phyloP scores from a whole-genome alignment of 1,139 yeast genomes.

The Petasospora fabianii region DNA sequence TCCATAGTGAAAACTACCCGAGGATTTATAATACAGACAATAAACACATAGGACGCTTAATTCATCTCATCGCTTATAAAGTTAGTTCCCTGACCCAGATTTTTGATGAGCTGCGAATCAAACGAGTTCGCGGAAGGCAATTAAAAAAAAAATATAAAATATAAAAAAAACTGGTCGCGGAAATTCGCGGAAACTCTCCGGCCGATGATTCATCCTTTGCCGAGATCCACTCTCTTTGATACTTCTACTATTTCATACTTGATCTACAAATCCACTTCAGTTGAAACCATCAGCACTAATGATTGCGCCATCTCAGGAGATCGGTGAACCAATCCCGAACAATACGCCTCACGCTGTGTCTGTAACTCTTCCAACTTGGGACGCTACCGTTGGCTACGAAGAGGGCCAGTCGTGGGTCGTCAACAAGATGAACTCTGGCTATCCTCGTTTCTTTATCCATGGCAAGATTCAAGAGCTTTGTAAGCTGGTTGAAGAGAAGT shows the following conservation, averaged over 20 bases:
- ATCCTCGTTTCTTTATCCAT: constrained; percentile 86
- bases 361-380: constrained; percentile 93
- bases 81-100: no score
- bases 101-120: no score
- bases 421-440: constrained; percentile 78
- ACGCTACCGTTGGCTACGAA: constrained; percentile 86
- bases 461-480: constrained; percentile 62
- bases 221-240: no score
- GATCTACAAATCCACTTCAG: neutral
- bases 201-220: no score
- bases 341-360: constrained; percentile 91
- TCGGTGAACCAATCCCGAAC: constrained; percentile 85
- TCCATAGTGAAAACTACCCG: constrained; percentile 20
- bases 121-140: no score
- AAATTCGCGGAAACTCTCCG: no score
- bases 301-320: constrained; percentile 30
- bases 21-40: no score
- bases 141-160: no score
- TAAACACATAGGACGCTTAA: no score
- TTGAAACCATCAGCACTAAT: neutral
- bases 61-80: no score
- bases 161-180: no score
- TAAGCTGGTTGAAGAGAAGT: constrained; percentile 44
- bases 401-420: constrained; percentile 85
- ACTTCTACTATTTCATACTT: no score